Base-by-base conservation (phyloP, 345 rosid genomes). In the Salix exigua region DNA sequence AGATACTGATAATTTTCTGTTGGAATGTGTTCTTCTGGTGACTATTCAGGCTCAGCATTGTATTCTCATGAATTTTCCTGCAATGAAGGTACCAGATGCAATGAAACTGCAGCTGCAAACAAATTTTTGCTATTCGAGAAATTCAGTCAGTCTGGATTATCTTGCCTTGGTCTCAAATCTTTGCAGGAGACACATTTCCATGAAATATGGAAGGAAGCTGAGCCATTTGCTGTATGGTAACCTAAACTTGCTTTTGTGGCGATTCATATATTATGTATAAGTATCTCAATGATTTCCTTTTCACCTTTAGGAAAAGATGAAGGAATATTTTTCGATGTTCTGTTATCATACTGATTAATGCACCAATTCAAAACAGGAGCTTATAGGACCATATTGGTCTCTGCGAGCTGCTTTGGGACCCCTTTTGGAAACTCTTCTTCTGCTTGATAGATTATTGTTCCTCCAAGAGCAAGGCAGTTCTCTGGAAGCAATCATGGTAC, bases 361-460 rank as follows among this genome's bases (percentile, higher is more conserved):
- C 66, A 35, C 50, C 17, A 69, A 46, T 46, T 78, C 14, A 17
- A 1, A 68, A 75, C 92, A 95, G 99, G 93, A 86, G 48, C 76
- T 91, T 73, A 82, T 93, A 68, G 99, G 97, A 74, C 89, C 93
- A 50, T 95, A 89, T 81, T 95, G 97, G 96, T 93, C 99, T 63
- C 86, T 95, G 55, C 87, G 99, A 75, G 97, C 99, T 75, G 94
- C 97, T 71, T 72, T 95, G 19, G 99, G 97, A 33, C 92, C 94
- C 73, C 84, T 93, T 71, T 70, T 93, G 82, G 99, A 95, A 84
- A 92, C 97, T 65, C 74, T 91, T 66, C 82, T 93, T 82, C 85
- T 93, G 79, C 93, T 95, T 16, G 99, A 95, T 77, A 88, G 99
- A 87, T 82, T 95, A 63, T 82, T 95, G 89, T 91, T 90, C 83